Base-by-base conservation (phyloP, 2,329 filamentous ascomycete species). In the Nothophoma quercina region DNA sequence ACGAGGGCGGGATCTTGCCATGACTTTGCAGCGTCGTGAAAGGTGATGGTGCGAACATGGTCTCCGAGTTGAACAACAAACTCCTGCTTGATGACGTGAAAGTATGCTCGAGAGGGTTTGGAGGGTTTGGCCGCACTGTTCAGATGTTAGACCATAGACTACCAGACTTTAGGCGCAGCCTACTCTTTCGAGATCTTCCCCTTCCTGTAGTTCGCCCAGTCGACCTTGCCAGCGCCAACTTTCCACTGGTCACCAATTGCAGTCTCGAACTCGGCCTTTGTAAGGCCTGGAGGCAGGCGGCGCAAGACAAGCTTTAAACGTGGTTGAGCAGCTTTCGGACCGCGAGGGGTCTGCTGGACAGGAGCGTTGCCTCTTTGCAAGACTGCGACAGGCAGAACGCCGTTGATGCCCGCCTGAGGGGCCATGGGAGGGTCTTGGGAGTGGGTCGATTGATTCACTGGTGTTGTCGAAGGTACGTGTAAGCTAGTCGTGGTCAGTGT, bases 171-270 rank as follows among this genome's bases (percentile, higher is more conserved):
- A 18, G 23, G 18, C 15, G 42, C n/a, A 15, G 77, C 86, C 62
- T 78, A 96, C 92, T 96, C 90, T 69, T 87, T 88, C 1, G 92
- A 93, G 35, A 93, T 81, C 71, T 96, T 96, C 61, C 88, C 88
- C 48, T 82, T 77, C 51, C 83, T 83, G 71, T 85, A 99, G 40
- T 83, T 83, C 60, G 89, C 81, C 90, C 91, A 97, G 72, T 96
- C 93, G 10, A 96, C 85, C 70, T 88, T 95, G 25, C 91, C 91
- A 39, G 83, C 84, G n/a, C 89, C 90, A 3, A 83, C 66, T 66
- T 87, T 89, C 93, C 93, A 98, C 40, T 92, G 88, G 1, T 87
- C 82, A 4, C 92, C 93, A 10, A 97, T 73, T 7, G 86, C 81
- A 12, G 78, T 74, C 64, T 87, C 80, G 58, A 96, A 93, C 67